Evolutionary conservation across 2,329 filamentous ascomycete species (phyloP), one percentile per base, ranked within the genome.

Genomic region (Ophiognomonia clavigignenti-juglandacearum): DNA sequence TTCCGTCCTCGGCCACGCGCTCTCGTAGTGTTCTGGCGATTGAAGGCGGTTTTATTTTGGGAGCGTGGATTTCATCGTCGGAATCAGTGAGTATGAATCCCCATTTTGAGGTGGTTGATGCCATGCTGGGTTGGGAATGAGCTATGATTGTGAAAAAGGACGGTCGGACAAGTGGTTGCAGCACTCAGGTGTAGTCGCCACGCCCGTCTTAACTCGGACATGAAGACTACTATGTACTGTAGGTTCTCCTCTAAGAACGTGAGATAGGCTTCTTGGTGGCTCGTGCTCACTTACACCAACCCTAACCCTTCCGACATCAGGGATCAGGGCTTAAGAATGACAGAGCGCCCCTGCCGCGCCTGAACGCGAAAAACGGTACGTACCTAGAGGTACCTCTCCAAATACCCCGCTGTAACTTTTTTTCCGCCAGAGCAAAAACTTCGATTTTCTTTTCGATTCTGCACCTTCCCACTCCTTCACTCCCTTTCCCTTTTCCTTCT

Each of bases 1-100:
- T 43, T 13, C 50, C 50, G 31, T 52, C 42, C 19, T 40, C 43
- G 29, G 32, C 43, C 13, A 52, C 50, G 14, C 50, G 45, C 34
- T 45, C 41, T 4, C 40, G 39, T 9, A 27, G 13, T 10, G 32
- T 26, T 39, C 13, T 35, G 4, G 18, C 10, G 13, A 24, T 11
- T 19, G 35, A 26, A 1, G 22, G 3, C 31, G 39, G 14, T n/a
- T 22, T 14, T 22, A 29, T 1, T 29, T 18, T 19, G 19, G 18
- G 32, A 35, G 32, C 7, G n/a, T 35, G 6, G 6, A 35, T 6
- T 18, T 7, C 14, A n/a, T 6, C 6, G 6, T 35, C n/a, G 32
- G 32, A 16, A n/a, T 35, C 32, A 9, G n/a, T 35, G 4, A 16
- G 32, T 16, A n/a, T 16, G 10, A 16, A 16, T 16, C n/a, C 32